Percentiles rank a stretch among this genome's conserved stretches.
These are phyloP conservation scores for Clitopilus passeckerianus DNA, from an alignment of 768 basidiomycete genomes.

Conservation along the genomic window DNA sequence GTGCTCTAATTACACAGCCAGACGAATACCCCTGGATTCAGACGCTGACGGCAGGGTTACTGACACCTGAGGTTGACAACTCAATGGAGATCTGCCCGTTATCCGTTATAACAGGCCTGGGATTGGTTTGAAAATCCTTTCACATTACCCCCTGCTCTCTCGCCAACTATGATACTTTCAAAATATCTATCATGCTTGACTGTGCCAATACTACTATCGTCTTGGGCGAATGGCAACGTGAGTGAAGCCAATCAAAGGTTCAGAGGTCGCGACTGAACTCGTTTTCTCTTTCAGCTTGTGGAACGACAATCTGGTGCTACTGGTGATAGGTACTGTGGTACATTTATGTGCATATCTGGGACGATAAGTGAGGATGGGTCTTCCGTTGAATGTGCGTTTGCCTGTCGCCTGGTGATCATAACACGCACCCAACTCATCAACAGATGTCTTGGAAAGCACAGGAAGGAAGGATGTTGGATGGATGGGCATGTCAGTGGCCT, in stretches of 20 bases:
- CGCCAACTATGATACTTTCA: not conserved
- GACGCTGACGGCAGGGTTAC: not conserved
- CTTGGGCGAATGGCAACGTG: not conserved
- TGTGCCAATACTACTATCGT: not conserved
- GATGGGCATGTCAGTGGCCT: slow-evolving; percentile 53
- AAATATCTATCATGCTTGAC: not conserved
- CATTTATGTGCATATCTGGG: slow-evolving; percentile 41
- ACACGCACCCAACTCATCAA: not conserved
- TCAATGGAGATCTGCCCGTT: not conserved
- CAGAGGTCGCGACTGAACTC: not conserved
- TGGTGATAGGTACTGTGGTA: slow-evolving; percentile 24
- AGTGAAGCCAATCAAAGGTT: not conserved
- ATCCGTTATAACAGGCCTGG: not conserved
- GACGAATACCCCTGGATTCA: not conserved
- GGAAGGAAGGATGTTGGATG: slow-evolving; percentile 39
- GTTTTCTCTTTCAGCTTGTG: not conserved
- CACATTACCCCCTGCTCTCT: not conserved
- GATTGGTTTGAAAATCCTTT: not conserved
- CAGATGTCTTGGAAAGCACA: slow-evolving; percentile 46
- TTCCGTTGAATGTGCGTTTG: slow-evolving; percentile 34
- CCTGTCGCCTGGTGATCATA: not conserved
- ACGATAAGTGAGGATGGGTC: slow-evolving; percentile 33
- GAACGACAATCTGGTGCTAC: slow-evolving; percentile 6
- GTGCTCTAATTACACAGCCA: not conserved
- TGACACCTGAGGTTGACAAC: not conserved